Conservation (phyloP, 257 asterid genomes). For the Solanum lignicaule region DNA sequence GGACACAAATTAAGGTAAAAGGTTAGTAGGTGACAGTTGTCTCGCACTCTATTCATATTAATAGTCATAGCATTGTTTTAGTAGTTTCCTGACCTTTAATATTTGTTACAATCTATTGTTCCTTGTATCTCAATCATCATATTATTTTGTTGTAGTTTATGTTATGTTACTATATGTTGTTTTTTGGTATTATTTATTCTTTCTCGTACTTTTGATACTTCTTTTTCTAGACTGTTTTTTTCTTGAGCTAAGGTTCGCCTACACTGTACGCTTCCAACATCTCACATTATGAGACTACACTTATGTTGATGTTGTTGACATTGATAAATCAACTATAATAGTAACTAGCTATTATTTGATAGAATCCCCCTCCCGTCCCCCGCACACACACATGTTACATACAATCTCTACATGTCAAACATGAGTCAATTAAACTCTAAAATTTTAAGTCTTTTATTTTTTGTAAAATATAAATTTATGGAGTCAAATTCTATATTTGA, state of each 20-base stretch:
- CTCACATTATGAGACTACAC: neutral
- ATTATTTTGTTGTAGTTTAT: neutral
- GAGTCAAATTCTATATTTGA: neutral
- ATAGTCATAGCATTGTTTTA: neutral
- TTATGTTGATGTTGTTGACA: neutral
- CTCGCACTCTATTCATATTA: neutral
- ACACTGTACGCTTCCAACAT: neutral
- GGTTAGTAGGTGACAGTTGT: neutral
- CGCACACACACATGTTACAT: no score
- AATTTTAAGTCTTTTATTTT: neutral
- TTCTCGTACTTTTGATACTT: neutral
- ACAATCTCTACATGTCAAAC: neutral
- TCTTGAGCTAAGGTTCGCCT: neutral
- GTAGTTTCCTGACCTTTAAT: neutral
- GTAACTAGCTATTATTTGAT: neutral
- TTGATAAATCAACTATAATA: neutral
- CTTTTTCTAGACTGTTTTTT: neutral
- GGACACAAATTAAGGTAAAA: neutral
- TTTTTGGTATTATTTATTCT: neutral
- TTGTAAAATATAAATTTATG: neutral
- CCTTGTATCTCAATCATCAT: neutral
- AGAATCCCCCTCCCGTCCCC: no score
- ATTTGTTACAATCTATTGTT: neutral
- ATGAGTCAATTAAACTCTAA: no score
- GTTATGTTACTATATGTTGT: neutral